These are phyloP conservation scores for Discostella stelligera DNA, from an alignment of 352 stramenopile species.

Conservation along the genomic window DNA sequence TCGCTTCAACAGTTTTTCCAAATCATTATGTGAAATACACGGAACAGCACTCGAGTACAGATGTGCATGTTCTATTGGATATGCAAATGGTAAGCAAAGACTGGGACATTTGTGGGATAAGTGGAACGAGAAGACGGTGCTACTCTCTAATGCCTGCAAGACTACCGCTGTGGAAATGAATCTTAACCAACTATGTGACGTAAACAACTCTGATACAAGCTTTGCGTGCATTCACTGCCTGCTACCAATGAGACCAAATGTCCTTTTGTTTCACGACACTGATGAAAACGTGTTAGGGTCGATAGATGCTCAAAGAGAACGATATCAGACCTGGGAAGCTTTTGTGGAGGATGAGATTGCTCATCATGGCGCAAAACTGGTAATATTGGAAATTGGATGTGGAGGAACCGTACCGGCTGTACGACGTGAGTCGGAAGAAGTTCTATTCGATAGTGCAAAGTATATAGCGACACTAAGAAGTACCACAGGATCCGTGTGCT, in stretches of 20 bases:
- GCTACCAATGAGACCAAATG: conserved; percentile 39
- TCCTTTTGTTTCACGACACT: conserved; percentile 53
- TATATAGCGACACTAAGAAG: conserved; percentile 14
- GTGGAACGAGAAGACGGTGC: conserved; percentile 34
- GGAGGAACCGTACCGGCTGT: conserved; percentile 44
- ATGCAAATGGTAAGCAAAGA: conserved; percentile 24
- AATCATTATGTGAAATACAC: conserved; percentile 52
- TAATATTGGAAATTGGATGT: conserved; percentile 50
- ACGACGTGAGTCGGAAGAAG: conserved; percentile 40
- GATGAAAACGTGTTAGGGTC: conserved; percentile 46
- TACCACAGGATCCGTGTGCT: conserved; percentile 28
- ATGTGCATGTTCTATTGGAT: conserved; percentile 43
- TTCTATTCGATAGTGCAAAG: conserved; percentile 30
- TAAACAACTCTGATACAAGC: conserved; percentile 11
- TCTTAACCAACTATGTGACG: conserved; percentile 2
- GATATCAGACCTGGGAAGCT: conserved; percentile 48
- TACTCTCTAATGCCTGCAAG: conserved; percentile 18
- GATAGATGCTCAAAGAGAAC: conserved; percentile 28
- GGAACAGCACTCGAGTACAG: conserved; percentile 26
- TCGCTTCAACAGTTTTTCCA: conserved; percentile 27
- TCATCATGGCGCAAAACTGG: conserved; percentile 22
- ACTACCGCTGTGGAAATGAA: conserved; percentile 21
- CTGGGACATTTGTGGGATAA: conserved; percentile 35
- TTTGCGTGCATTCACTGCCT: conserved; percentile 30
- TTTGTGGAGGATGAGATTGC: conserved; percentile 35